Conservation (phyloP, 495 filamentous ascomycete genomes). For the Bacidia gigantensis region DNA sequence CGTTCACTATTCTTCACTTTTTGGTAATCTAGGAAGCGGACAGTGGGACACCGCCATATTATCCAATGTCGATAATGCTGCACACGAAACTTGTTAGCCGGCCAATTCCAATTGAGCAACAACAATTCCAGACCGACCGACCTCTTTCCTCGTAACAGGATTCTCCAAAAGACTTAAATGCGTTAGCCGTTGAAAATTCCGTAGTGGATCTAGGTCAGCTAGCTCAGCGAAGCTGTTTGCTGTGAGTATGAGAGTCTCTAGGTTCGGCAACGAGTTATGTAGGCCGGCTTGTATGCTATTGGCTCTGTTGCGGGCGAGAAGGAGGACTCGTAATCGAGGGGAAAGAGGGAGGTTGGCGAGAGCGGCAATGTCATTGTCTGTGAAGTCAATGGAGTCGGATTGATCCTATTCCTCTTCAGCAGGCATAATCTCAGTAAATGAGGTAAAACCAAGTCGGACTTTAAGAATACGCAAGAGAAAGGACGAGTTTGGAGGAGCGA, state of each 20-base stretch:
- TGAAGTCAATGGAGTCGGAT: constrained; percentile 84
- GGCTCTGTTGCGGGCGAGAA: constrained; percentile 82
- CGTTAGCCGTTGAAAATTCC: constrained; percentile 51
- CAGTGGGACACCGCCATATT: constrained; percentile 67
- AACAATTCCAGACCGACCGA: constrained; percentile 32
- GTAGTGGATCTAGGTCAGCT: constrained; percentile 76
- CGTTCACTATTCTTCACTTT: constrained; percentile 84
- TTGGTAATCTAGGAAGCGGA: constrained; percentile 86
- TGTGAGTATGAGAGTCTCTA: constrained; percentile 66
- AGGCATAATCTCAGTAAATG: not conserved
- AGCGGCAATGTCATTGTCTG: constrained; percentile 87
- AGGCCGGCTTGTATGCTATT: constrained; percentile 62
- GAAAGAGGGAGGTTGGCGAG: constrained; percentile 91
- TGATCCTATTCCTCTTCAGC: constrained; percentile 41
- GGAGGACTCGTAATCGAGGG: constrained; percentile 70
- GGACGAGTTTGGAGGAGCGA: constrained; percentile 12
- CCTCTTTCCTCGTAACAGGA: constrained; percentile 83
- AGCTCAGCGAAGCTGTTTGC: constrained; percentile 63
- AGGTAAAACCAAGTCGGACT: not conserved
- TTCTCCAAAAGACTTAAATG: constrained; percentile 77
- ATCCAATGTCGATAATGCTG: constrained; percentile 89
- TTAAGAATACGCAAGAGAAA: not conserved
- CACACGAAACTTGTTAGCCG: not conserved
- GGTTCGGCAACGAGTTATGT: constrained; percentile 57
- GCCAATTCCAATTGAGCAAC: not conserved